Base-by-base conservation (phyloP, 2,329 filamentous ascomycete genomes). In the Corynespora cassiicola region DNA sequence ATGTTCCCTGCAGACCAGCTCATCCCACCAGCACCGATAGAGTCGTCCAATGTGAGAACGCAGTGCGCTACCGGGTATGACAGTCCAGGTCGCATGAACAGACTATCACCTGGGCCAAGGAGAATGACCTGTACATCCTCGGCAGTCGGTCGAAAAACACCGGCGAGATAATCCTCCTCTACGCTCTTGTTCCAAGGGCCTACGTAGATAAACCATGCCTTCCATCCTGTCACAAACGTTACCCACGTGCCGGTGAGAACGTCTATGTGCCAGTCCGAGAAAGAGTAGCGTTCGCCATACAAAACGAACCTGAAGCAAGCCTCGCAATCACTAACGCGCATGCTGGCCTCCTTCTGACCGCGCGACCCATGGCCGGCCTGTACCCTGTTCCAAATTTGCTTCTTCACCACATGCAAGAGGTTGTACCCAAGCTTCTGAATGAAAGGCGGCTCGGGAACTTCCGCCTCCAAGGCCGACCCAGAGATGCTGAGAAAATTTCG, bases 231-330 rank as follows among this genome's bases (percentile, higher is more conserved):
- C 10, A 21, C 16, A 12, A 18, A 29, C 3, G 12, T 7, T 11
- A 35, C 40, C 40, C 40, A 44, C 5, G 35, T 44, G 4, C 40
- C 40, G 19, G 35, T 39, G 4, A 44, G 40, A 12, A 44, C n/a
- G 17, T 44, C 40, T 14, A 39, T 19, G 16, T 44, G 40, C 7
- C 28, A 32, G 6, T 22, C 15, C 2, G 36, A 39, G 15, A 26
- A 27, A 15, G 14, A 24, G 6, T 23, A 20, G 11, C 36, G 16
- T 22, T 39, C 36, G 7, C 36, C 28, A 22, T 17, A 39, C 22
- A 39, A 29, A 22, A 31, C 15, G 14, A 32, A 39, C 10, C 21
- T 11, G 4, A 39, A 21, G 17, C 36, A 39, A 1, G 36, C 5
- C 11, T 31, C 29, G 4, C 32, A 10, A 31, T 38, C 35, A n/a